These are phyloP conservation scores for Umbelopsis sp. DNA, from an alignment of 192 early-diverging fungal genomes.

Conservation along the genomic window DNA sequence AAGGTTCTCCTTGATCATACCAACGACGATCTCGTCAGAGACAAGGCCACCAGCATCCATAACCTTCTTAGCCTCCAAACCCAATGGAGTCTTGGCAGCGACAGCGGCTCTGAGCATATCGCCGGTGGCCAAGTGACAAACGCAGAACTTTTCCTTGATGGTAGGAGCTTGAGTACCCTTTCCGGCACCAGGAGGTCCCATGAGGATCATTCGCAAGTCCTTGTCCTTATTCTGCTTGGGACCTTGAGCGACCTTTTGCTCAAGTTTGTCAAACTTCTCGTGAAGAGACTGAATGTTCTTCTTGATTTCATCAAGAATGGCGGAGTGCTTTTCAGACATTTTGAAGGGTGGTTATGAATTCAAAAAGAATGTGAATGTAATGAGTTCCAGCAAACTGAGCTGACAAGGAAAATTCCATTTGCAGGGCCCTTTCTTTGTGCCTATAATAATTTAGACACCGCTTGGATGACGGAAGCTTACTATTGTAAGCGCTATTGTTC, in stretches of 20 bases:
- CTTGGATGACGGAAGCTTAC: too few species aligned
- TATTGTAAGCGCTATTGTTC: too few species aligned
- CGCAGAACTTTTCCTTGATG: constrained; percentile 95
- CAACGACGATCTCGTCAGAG: constrained; percentile 97
- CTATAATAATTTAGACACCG: too few species aligned
- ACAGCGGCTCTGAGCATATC: constrained; percentile 99
- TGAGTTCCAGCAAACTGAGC: neutral
- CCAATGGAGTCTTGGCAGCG: constrained; percentile 86
- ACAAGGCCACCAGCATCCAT: constrained; percentile 99
- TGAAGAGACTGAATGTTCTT: constrained; percentile 44
- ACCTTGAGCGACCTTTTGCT: constrained; percentile 34
- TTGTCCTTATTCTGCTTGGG: constrained; percentile 37
- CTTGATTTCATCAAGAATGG: constrained; percentile 49
- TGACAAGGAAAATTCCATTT: neutral
- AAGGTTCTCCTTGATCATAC: constrained; percentile 96
- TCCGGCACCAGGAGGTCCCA: constrained; percentile 91
- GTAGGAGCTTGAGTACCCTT: constrained; percentile 84
- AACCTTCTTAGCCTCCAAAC: constrained; percentile 96
- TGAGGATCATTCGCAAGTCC: constrained; percentile 79
- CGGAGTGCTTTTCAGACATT: constrained; percentile 41
- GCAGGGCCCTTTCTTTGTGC: neutral
- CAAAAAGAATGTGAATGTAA: neutral
- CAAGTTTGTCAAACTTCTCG: constrained; percentile 42
- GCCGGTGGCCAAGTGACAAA: constrained; percentile 98
- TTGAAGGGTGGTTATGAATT: constrained; percentile 1